These are phyloP conservation scores for Pseudevernia furfuracea DNA, from an alignment of 495 filamentous ascomycete genomes.

Conservation along the genomic window DNA sequence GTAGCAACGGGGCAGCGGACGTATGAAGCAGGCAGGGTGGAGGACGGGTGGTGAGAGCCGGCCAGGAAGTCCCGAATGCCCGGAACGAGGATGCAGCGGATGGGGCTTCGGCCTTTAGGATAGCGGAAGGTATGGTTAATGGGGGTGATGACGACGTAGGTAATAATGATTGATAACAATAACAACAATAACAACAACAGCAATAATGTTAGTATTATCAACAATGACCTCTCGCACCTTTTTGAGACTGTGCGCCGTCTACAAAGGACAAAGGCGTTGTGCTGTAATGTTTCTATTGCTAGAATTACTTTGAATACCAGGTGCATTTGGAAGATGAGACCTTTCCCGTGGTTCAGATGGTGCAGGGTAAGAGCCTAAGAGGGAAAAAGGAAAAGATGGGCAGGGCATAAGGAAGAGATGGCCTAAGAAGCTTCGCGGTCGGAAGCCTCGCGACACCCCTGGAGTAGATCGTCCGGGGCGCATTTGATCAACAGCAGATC, in stretches of 20 bases:
- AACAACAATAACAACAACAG: too few relatives aligned
- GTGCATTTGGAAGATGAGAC: not conserved
- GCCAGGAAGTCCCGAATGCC: not conserved
- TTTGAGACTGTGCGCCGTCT: too few relatives aligned
- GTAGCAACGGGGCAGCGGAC: not conserved
- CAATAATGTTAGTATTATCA: too few relatives aligned
- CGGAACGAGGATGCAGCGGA: not conserved
- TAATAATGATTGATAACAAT: too few relatives aligned
- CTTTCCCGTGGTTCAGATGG: too few relatives aligned
- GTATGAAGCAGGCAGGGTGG: not conserved
- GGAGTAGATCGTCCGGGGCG: conserved; percentile 2
- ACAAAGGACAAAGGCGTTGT: not conserved
- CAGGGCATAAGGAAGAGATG: too few relatives aligned
- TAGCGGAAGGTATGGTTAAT: conserved; percentile 2
- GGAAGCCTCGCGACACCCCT: not conserved
- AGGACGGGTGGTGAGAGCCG: not conserved
- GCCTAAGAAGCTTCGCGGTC: not conserved
- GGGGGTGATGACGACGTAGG: not conserved
- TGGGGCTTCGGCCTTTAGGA: conserved; percentile 5
- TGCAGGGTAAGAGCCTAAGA: not conserved
- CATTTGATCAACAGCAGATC: conserved; percentile 15
- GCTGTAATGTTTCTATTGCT: too few relatives aligned
- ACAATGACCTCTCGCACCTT: too few relatives aligned
- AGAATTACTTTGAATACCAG: too few relatives aligned
- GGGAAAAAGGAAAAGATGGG: not conserved